Conservation (phyloP, 1,139 yeast species). For the Insectozyma bohioensis region DNA sequence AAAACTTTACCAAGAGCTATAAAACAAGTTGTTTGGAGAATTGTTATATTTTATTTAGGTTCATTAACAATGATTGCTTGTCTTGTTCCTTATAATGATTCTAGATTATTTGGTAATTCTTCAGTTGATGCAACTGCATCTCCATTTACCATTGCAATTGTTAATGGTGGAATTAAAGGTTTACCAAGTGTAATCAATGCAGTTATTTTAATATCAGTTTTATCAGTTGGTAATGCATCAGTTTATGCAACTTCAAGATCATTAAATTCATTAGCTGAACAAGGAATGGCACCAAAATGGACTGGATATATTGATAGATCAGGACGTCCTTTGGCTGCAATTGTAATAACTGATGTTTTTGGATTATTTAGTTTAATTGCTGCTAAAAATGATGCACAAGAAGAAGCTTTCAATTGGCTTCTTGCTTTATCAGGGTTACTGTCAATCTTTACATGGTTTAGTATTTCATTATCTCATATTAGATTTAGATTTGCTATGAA, state of each 20-base stretch:
- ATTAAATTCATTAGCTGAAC: conserved; percentile 40
- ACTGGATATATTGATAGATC: conserved; percentile 40
- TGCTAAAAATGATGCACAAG: conserved; percentile 33
- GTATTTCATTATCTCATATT: conserved; percentile 33
- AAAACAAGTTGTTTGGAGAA: conserved; percentile 48
- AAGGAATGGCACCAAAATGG: conserved; percentile 43
- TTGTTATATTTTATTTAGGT: conserved; percentile 39
- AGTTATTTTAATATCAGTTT: conserved; percentile 40
- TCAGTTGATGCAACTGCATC: conserved; percentile 25
- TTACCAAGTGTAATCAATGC: conserved; percentile 49
- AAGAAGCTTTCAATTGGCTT: conserved; percentile 36
- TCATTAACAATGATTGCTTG: conserved; percentile 39
- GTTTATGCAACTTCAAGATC: conserved; percentile 48
- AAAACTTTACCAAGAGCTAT: conserved; percentile 40
- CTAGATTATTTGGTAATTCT: conserved; percentile 31
- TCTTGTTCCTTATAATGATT: conserved; percentile 35
- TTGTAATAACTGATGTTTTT: conserved; percentile 33
- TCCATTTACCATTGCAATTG: conserved; percentile 41
- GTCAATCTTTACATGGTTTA: conserved; percentile 37
- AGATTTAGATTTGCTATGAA: conserved; percentile 35
- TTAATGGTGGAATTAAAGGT: conserved; percentile 50
- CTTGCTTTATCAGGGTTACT: conserved; percentile 38
- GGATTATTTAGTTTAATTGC: conserved; percentile 44
- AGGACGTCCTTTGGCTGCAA: conserved; percentile 46
- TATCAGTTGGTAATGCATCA: conserved; percentile 46